Evolutionary conservation across 495 filamentous ascomycete species (phyloP), one percentile per base, ranked within the genome.

Genomic region (Chaetomium tenue): DNA sequence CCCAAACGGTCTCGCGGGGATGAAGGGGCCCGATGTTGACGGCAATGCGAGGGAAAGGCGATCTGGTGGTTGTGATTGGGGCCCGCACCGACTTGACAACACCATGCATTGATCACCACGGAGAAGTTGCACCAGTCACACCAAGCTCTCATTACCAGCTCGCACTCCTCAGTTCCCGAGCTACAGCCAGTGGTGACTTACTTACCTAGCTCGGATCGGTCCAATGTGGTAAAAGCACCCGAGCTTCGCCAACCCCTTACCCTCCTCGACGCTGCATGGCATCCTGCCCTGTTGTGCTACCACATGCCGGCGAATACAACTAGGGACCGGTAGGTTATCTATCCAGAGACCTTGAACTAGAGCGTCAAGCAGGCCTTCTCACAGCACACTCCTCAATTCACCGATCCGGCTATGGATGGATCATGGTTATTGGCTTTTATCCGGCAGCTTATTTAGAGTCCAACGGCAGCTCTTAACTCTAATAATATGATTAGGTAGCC

Each of bases 11-110:
- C 13, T n/a, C 37, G 54, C 26, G 33, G 40, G 40, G 25, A 28
- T 28, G 15, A 28, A 28, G 22, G 40, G 55, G 5, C 15, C n/a
- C 26, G 20, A 18, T 16, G 39, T n/a, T 7, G 39, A 63, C 48
- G 50, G 33, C 33, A 58, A 28, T 46, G 40, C 40, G 8, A 2
- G 25, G 2, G 12, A 3, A 5, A 46, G 55, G 18, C 20, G 1
- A 54, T 28, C 26, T 33, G 26, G 53, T 30, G 39, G 9, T n/a
- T 46, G 65, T 65, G 63, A 69, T 69, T 69, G 67, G 67, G 40
- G 63, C 60, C 63, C 55, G 63, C 66, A 64, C 48, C 48, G 39
- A n/a, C n/a, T n/a, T n/a, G n/a, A 30, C 54, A 52, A 48, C 62
- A 9, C 23, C 6, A 7, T 7, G 16, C 42, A 12, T 47, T 15